phyloP scores from a whole-genome alignment of 176 grass and related monocot species.

The Avena atlantica region DNA sequence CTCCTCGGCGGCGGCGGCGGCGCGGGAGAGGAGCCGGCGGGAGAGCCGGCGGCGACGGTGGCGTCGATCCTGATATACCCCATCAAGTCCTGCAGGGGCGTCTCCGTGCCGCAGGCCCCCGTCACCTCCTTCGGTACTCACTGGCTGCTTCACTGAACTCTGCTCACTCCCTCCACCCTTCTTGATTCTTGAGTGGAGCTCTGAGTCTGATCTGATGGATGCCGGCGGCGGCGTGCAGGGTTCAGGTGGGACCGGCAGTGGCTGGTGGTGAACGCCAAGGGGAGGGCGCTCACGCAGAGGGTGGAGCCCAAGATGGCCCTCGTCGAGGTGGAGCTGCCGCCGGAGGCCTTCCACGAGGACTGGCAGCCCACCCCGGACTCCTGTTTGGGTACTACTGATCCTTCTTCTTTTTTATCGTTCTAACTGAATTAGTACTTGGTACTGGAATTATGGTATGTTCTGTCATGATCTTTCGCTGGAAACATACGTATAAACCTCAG shows the following conservation, averaged over 20 bases:
- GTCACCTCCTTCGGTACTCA: constrained; percentile 69
- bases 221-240: constrained; percentile 43
- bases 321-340: constrained; percentile 62
- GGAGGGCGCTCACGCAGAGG: constrained; percentile 64
- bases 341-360: constrained; percentile 65
- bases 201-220: not conserved
- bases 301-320: constrained; percentile 88
- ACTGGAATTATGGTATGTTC: too few relatives aligned
- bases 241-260: constrained; percentile 92
- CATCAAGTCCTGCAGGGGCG: constrained; percentile 83
- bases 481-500: too few relatives aligned
- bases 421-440: too few relatives aligned
- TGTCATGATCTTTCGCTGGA: too few relatives aligned
- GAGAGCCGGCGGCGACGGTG: constrained; percentile 47
- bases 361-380: constrained; percentile 58
- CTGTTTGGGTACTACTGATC: constrained; percentile 56
- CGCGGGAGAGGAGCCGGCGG: not conserved
- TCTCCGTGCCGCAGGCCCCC: constrained; percentile 69
- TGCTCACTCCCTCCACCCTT: too few relatives aligned
- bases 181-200: too few relatives aligned
- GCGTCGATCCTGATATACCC: constrained; percentile 78
- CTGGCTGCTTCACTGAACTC: too few relatives aligned
- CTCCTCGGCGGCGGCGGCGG: constrained; percentile 51
- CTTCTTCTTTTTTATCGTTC: not conserved
- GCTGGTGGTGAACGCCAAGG: constrained; percentile 58